Percentiles rank a stretch among this genome's conserved stretches.
These are phyloP conservation scores for Phoenix dactylifera DNA, from an alignment of 176 grass and related monocot genomes.

Conservation along the genomic window DNA sequence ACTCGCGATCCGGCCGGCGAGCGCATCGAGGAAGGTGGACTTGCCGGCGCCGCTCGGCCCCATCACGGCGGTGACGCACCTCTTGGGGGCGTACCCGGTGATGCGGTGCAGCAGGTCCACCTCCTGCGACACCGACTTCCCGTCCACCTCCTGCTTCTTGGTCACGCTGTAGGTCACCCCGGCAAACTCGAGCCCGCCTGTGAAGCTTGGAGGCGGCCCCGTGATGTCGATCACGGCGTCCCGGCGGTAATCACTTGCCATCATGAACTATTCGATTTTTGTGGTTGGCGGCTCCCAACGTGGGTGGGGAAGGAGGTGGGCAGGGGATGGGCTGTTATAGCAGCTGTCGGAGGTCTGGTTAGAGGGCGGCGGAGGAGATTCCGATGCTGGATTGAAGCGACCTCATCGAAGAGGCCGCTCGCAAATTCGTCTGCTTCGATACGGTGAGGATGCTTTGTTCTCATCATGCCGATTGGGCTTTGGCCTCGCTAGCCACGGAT, in stretches of 20 bases:
- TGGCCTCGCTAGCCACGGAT: too few relatives aligned
- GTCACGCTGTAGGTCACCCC: conserved; percentile 41
- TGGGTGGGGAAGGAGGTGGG: too few relatives aligned
- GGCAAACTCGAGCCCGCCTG: conserved; percentile 51
- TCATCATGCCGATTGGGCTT: too few relatives aligned
- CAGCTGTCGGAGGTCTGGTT: too few relatives aligned
- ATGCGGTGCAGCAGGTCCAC: conserved; percentile 60
- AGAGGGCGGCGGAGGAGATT: too few relatives aligned
- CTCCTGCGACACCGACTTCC: conserved; percentile 43
- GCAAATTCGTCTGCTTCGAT: too few relatives aligned
- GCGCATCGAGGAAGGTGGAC: conserved; percentile 72
- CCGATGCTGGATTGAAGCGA: too few relatives aligned
- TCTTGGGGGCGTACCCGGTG: conserved; percentile 55
- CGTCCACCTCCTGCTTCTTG: conserved; percentile 52
- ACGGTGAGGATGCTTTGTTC: too few relatives aligned
- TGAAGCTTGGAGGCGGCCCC: conserved; percentile 18
- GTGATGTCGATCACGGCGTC: conserved; percentile 31
- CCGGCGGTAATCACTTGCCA: background rate
- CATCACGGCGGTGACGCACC: conserved; percentile 56
- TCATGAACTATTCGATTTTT: too few relatives aligned
- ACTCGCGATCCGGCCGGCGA: conserved; percentile 45
- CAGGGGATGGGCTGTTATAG: too few relatives aligned
- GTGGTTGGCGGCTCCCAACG: too few relatives aligned
- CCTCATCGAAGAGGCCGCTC: too few relatives aligned
- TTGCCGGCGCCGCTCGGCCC: conserved; percentile 76